Conservation (phyloP, 176 grass and related monocot species). For the Canna indica region DNA sequence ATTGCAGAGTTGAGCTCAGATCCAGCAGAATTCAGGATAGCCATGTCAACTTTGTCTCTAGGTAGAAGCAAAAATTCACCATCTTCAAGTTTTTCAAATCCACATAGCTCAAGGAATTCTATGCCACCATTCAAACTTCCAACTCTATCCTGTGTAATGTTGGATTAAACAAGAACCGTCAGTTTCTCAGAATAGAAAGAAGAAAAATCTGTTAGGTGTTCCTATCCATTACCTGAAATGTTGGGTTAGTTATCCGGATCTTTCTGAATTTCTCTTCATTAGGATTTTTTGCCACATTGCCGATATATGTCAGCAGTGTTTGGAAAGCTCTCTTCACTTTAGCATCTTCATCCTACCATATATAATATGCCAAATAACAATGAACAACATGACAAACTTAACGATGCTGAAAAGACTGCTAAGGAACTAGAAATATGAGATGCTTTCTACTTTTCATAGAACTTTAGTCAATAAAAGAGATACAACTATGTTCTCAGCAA, state of each 20-base stretch:
- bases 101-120: conserved; percentile 79
- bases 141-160: conserved; percentile 63
- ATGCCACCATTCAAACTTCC: conserved; percentile 72
- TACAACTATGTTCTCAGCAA: not conserved
- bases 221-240: conserved; percentile 44
- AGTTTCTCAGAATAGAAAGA: not conserved
- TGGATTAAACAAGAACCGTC: not conserved
- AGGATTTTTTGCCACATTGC: conserved; percentile 57
- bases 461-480: not conserved
- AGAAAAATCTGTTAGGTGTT: not conserved
- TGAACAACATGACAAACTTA: not conserved
- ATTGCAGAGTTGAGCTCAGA: conserved; percentile 86
- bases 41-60: conserved; percentile 71
- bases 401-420: not conserved
- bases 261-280: conserved; percentile 69
- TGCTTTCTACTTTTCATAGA: not conserved
- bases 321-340: conserved; percentile 15
- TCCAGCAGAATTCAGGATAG: conserved; percentile 62
- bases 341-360: conserved; percentile 14
- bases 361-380: not conserved
- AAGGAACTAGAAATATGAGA: not conserved
- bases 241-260: conserved; percentile 52
- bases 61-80: conserved; percentile 66
- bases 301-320: conserved; percentile 6
- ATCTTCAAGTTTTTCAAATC: conserved; percentile 82